These are phyloP conservation scores for Boletus coccyginus DNA, from an alignment of 768 basidiomycete species.

Conservation along the genomic window DNA sequence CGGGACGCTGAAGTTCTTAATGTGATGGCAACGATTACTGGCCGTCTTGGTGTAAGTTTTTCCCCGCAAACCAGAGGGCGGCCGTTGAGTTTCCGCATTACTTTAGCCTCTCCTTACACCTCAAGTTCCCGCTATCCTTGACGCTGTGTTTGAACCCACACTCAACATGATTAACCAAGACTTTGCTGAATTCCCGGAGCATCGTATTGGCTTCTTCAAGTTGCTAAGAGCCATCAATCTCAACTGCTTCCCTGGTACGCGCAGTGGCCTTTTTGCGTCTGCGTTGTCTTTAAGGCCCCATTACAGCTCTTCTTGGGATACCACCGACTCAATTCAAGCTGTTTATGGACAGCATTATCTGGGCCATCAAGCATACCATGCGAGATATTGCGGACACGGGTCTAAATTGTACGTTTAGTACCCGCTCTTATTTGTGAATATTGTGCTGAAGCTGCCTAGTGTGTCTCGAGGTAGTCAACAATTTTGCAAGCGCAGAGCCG, in stretches of 20 bases:
- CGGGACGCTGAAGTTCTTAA: conserved; percentile 97
- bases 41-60: conserved; percentile 76
- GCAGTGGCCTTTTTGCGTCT: background rate
- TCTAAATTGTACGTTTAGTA: conserved; percentile 53
- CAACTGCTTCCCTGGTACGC: conserved; percentile 91
- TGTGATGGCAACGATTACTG: conserved; percentile 93
- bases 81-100: conserved; percentile 7
- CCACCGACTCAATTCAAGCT: conserved; percentile 95
- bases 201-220: conserved; percentile 96
- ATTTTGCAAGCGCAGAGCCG: conserved; percentile 81
- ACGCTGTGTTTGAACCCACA: conserved; percentile 96
- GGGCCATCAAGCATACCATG: conserved; percentile 99
- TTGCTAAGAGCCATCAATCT: conserved; percentile 88
- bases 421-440: background rate
- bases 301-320: conserved; percentile 68
- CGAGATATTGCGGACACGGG: conserved; percentile 95
- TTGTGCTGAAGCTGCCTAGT: conserved; percentile 44
- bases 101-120: conserved; percentile 78
- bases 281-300: background rate
- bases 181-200: conserved; percentile 98
- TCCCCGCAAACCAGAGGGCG: background rate
- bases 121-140: conserved; percentile 92
- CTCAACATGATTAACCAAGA: conserved; percentile 99
- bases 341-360: conserved; percentile 96
- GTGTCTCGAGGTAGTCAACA: conserved; percentile 91